phyloP scores from a whole-genome alignment of 306 rosid genomes.

The Geum urbanum region DNA sequence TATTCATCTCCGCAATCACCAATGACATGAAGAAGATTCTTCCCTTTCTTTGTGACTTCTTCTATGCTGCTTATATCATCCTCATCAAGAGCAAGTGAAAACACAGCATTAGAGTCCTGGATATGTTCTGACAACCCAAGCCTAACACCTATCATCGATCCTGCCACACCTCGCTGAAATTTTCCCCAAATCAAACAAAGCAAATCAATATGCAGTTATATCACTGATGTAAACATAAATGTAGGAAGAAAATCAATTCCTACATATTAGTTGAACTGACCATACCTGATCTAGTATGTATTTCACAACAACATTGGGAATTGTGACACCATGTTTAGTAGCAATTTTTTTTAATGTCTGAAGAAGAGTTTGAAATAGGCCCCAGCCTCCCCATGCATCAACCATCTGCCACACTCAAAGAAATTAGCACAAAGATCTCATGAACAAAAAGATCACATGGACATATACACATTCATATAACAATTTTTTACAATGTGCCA shows the following conservation, averaged over 20 bases:
- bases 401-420: constrained; percentile 56
- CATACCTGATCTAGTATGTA: constrained; percentile 78
- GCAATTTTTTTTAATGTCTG: constrained; percentile 76
- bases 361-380: constrained; percentile 75
- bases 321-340: constrained; percentile 73
- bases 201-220: not conserved
- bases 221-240: not conserved
- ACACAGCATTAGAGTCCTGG: constrained; percentile 59
- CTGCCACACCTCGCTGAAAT: constrained; percentile 85
- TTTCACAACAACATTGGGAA: constrained; percentile 76
- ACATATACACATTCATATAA: not conserved
- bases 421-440: not conserved
- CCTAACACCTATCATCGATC: constrained; percentile 94
- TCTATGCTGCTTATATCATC: constrained; percentile 66
- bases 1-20: constrained; percentile 98
- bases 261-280: constrained; percentile 11
- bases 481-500: not conserved
- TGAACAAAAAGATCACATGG: not conserved
- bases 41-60: constrained; percentile 68
- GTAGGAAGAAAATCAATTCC: not conserved
- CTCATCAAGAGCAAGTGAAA: constrained; percentile 83
- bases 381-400: constrained; percentile 99
- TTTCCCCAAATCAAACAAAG: constrained; percentile 19
- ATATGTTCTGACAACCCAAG: constrained; percentile 93
- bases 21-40: constrained; percentile 74